Evolutionary conservation across 305 asterid species (phyloP), one percentile per base, ranked within the genome.

Genomic region (Coffea humblotiana): DNA sequence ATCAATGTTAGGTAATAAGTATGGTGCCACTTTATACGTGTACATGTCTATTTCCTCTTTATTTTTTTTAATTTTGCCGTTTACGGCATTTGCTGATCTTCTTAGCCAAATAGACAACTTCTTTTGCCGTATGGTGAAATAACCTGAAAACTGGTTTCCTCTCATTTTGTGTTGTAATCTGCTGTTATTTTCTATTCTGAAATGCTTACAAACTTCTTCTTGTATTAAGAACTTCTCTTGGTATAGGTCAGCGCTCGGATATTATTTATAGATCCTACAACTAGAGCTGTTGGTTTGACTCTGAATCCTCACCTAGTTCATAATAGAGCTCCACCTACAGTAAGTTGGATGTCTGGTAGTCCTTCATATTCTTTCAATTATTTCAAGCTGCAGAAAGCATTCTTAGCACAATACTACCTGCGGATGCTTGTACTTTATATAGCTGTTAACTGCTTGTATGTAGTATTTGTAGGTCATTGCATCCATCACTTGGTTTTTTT

Each of bases 211-310:
- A 80, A 45, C 67, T 61, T 73, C 67, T 61, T 73, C 80, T 63
- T 43, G 64, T 81, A 74, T 80, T 75, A 25, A 73, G 49, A 48
- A 48, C 47, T 79, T 48, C 45, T 80, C 74, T 81, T 82, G 70
- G 52, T 86, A 77, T 80, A 96, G 99, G 90, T 94, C 88, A 91
- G 87, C 89, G 97, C 99, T 61, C 96, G 98, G 74, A 92, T 96
- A 87, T 87, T 96, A 86, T 96, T 96, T 86, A 90, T 96, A 80
- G 99, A 96, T 78, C 97, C 99, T 80, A 84, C 93, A 73, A 91
- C 93, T 74, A 90, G 99, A 88, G 97, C 99, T 88, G 91, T 94
- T 84, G 99, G 99, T 58, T 89, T 96, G 84, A 92, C 99, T 35
- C 72, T 96, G 91, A 96, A 90, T 81, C 92, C 97, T 78, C 87